These are phyloP conservation scores for Eucalyptus tenuipes DNA, from an alignment of 345 rosid species.

Conservation along the genomic window DNA sequence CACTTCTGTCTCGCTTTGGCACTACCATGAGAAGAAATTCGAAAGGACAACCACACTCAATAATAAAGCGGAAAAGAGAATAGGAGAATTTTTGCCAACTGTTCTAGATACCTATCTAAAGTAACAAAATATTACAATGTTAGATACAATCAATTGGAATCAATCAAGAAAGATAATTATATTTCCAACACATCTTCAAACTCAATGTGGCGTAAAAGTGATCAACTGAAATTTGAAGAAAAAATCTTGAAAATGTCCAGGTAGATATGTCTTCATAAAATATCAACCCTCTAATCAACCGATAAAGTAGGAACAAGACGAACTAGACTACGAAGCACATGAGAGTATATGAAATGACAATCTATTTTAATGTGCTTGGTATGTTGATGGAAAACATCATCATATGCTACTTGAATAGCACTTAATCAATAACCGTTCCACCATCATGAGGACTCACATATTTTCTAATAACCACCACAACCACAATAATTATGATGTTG, in stretches of 20 bases:
- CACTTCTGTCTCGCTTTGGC: neutral
- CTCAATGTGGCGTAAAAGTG: no score
- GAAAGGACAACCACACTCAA: neutral
- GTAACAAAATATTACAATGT: no score
- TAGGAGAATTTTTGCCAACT: neutral
- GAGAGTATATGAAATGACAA: neutral
- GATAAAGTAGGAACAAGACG: neutral
- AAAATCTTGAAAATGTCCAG: neutral
- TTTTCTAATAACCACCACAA: neutral
- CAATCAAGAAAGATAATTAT: neutral
- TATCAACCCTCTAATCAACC: neutral
- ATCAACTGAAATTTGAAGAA: neutral
- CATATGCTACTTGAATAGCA: neutral
- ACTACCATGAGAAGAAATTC: neutral
- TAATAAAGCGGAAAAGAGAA: neutral
- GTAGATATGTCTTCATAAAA: neutral
- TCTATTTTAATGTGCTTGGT: neutral
- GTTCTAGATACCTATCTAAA: neutral
- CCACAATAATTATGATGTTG: neutral
- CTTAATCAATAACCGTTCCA: neutral
- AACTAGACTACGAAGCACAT: rapidly evolving
- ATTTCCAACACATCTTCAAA: neutral
- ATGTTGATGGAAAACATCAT: neutral
- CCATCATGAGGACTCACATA: neutral
- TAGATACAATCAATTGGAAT: no score